These are phyloP conservation scores for Dothistroma septosporum DNA, from an alignment of 2,329 filamentous ascomycete genomes.

Conservation along the genomic window DNA sequence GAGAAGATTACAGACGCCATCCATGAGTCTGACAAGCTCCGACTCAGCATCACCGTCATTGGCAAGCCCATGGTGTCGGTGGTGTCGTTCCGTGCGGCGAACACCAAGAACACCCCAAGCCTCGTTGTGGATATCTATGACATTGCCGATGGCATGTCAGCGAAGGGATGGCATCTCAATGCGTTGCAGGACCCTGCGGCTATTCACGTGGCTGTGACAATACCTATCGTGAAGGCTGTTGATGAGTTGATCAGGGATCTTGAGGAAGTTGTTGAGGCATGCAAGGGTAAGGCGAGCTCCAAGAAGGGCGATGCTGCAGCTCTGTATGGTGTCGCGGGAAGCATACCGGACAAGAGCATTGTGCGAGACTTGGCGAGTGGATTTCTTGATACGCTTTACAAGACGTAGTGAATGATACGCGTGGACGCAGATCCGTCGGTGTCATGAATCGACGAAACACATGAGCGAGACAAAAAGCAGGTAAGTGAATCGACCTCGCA, in stretches of 20 bases:
- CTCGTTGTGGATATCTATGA: slow-evolving; percentile 88
- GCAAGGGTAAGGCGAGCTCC: slow-evolving; percentile 67
- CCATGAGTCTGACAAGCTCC: slow-evolving; percentile 62
- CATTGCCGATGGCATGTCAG: slow-evolving; percentile 81
- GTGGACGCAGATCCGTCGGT: no score
- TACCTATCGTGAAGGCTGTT: slow-evolving; percentile 76
- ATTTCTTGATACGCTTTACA: slow-evolving; percentile 75
- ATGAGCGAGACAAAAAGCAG: no score
- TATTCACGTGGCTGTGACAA: slow-evolving; percentile 88
- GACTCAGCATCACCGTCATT: slow-evolving; percentile 70
- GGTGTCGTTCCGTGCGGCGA: slow-evolving; percentile 71
- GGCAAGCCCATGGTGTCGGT: slow-evolving; percentile 86
- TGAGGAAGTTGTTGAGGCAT: slow-evolving; percentile 57
- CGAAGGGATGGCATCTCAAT: slow-evolving; percentile 91
- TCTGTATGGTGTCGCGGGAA: slow-evolving; percentile 91
- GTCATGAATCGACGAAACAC: no score
- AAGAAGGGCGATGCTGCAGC: slow-evolving; percentile 75
- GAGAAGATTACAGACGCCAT: slow-evolving; percentile 78
- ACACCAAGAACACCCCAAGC: slow-evolving; percentile 15
- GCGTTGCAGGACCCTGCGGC: slow-evolving; percentile 86
- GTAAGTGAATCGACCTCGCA: no score
- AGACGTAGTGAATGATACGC: slow-evolving; percentile 10
- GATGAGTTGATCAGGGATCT: slow-evolving; percentile 74
- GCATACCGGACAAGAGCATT: slow-evolving; percentile 90
- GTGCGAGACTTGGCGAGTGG: slow-evolving; percentile 85